Percentiles rank a stretch among this genome's conserved stretches.
These are phyloP conservation scores for Sarocladiaceae sp. DNA, from an alignment of 2,329 filamentous ascomycete species.

Conservation along the genomic window DNA sequence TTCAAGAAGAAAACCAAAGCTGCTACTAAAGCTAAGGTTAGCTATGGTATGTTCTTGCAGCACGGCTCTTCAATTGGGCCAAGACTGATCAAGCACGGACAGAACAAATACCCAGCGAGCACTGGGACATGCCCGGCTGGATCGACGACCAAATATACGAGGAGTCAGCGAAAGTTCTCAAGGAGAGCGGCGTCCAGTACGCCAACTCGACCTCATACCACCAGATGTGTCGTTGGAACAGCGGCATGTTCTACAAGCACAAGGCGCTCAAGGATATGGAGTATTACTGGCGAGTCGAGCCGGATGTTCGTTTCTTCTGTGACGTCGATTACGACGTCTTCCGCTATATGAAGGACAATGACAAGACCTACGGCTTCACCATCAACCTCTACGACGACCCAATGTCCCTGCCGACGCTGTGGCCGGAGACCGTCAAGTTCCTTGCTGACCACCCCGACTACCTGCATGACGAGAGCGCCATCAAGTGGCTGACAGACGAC, in stretches of 20 bases:
- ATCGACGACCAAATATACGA: slow-evolving; percentile 82
- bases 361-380: slow-evolving; percentile 98
- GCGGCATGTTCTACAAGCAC: slow-evolving; percentile 95
- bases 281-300: slow-evolving; percentile 98
- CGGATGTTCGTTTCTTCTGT: slow-evolving; percentile 98
- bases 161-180: slow-evolving; percentile 76
- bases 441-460: slow-evolving; percentile 77
- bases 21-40: slow-evolving; percentile 80
- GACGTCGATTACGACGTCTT: slow-evolving; percentile 98
- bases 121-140: slow-evolving; percentile 90
- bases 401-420: slow-evolving; percentile 76
- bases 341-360: slow-evolving; percentile 94
- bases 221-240: slow-evolving; percentile 99
- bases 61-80: slow-evolving; percentile 12
- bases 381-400: slow-evolving; percentile 95
- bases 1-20: slow-evolving; percentile 80
- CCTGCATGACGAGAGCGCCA: slow-evolving; percentile 75
- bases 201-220: slow-evolving; percentile 86
- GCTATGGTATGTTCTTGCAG: slow-evolving; percentile 56
- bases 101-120: slow-evolving; percentile 89
- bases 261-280: slow-evolving; percentile 74
- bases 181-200: slow-evolving; percentile 85
- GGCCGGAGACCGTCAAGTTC: slow-evolving; percentile 95
- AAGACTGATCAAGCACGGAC: slow-evolving; percentile 8
- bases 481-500: slow-evolving; percentile 80